Evolutionary conservation across 768 basidiomycete species (phyloP).

Genomic region (Mycena chlorophos): DNA sequence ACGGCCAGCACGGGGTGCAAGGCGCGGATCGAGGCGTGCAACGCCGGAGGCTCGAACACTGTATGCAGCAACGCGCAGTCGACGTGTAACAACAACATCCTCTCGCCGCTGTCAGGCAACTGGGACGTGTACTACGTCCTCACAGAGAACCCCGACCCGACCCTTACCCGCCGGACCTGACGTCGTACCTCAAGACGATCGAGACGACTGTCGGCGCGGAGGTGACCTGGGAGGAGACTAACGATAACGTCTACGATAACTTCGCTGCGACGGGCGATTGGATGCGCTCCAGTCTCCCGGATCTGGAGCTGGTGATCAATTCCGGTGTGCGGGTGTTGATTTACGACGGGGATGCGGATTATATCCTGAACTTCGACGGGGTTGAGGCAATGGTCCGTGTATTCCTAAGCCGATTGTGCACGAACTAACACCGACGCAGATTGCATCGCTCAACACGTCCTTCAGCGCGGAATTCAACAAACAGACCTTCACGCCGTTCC

Average conservation of each 20-base stretch:
- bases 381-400: slow-evolving; percentile 43
- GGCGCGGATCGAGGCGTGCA: slow-evolving; percentile 54
- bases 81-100: slow-evolving; percentile 58
- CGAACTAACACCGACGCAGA: slow-evolving; percentile 1
- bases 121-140: slow-evolving; percentile 58
- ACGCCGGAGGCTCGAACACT: slow-evolving; percentile 45
- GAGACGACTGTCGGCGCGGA: slow-evolving; percentile 45
- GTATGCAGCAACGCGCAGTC: slow-evolving; percentile 58
- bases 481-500: slow-evolving; percentile 37
- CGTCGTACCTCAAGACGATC: slow-evolving; percentile 31
- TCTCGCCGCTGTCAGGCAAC: slow-evolving; percentile 53
- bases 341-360: slow-evolving; percentile 46
- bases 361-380: slow-evolving; percentile 43
- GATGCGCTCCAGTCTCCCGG: slow-evolving; percentile 48
- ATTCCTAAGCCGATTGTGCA: not conserved
- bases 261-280: slow-evolving; percentile 54
- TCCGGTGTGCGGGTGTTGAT: slow-evolving; percentile 42
- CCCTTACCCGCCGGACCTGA: slow-evolving; percentile 49
- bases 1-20: slow-evolving; percentile 47
- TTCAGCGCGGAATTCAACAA: slow-evolving; percentile 32
- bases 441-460: slow-evolving; percentile 31
- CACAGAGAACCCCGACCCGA: slow-evolving; percentile 42
- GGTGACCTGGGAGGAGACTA: slow-evolving; percentile 42
- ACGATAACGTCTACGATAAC: slow-evolving; percentile 42
- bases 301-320: slow-evolving; percentile 42